Base-by-base conservation (phyloP, 1,284 basidiomycete species). In the Peniophora sp. region DNA sequence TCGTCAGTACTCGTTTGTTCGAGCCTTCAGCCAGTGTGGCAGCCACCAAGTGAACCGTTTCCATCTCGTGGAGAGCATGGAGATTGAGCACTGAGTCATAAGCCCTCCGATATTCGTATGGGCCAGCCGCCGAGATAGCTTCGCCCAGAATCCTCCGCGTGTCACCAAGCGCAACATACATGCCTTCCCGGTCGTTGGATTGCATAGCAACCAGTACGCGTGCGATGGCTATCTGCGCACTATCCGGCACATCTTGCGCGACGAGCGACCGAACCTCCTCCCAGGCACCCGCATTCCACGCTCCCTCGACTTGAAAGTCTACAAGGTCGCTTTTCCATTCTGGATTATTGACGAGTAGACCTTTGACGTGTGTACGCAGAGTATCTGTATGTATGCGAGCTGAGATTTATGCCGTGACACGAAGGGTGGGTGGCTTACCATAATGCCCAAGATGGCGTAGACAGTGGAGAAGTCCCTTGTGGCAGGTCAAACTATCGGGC, bases 261-360 rank as follows among this genome's bases (percentile, higher is more conserved):
- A 86, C 76, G 34, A 88, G 72, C 3, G 67, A 64, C 52, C 81
- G 72, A 20, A 97, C 86, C 47, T 88, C 87, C 9, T 81, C 75
- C 95, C 96, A 98, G 57, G 96, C 92, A 8, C 93, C 90, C 18
- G 93, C 85, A 74, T 96, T 96, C 83, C 94, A 96, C 1, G 92
- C 91, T 51, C 94, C 92, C 69, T 99, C 96, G 12, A 92, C 85
- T 57, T 92, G 87, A 64, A 92, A 98, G 0, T 87, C 85, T 8
- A 87, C 82, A 1, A 99, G 72, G 3, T 81, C 74, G 1, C 75
- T 63, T 51, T 88, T 79, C 96, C 96, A 99, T 47, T 85, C 79
- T 0, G 93, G 90, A 62, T 93, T 83, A 11, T 81, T 83, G 52
- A 85, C 90, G 23, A 99, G 74, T 3, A 98, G 85, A 17, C 97